Evolutionary conservation across 1,139 yeast species (phyloP).

Genomic region (Hansenula anomala): DNA sequence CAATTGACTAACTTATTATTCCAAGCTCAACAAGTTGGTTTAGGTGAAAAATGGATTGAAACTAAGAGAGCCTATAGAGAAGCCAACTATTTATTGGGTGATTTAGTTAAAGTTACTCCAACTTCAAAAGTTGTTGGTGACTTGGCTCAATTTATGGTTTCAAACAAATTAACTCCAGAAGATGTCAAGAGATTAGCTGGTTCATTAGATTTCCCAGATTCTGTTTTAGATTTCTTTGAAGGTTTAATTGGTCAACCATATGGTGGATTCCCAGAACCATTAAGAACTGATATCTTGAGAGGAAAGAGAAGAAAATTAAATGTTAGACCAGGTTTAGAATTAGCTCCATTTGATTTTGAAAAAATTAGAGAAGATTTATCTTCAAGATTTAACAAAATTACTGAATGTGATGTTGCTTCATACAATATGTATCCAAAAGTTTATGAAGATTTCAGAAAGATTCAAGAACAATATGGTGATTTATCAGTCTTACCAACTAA

Average conservation of each 20-base stretch:
- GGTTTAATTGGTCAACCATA: constrained; percentile 99
- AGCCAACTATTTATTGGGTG: constrained; percentile 89
- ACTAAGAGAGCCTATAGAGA: constrained; percentile 90
- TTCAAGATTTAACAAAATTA: constrained; percentile 59
- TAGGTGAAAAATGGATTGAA: constrained; percentile 93
- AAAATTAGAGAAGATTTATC: constrained; percentile 67
- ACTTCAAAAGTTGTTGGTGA: constrained; percentile 99
- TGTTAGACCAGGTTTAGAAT: constrained; percentile 84
- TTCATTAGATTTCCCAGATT: constrained; percentile 95
- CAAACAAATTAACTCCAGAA: constrained; percentile 79
- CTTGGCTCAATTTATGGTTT: constrained; percentile 97
- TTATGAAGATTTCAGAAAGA: constrained; percentile 77
- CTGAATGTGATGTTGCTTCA: constrained; percentile 88
- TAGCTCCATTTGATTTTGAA: constrained; percentile 76
- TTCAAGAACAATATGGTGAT: constrained; percentile 80
- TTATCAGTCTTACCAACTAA: constrained; percentile 90
- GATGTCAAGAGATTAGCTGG: constrained; percentile 86
- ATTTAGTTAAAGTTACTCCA: constrained; percentile 96
- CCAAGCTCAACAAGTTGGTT: constrained; percentile 98
- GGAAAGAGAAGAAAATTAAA: constrained; percentile 89
- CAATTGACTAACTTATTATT: constrained; percentile 94
- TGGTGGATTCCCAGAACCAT: constrained; percentile 99
- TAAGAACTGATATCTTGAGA: constrained; percentile 81
- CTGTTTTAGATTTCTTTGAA: constrained; percentile 96
- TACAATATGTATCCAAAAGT: constrained; percentile 98